phyloP scores from a whole-genome alignment of 140 eudicot species.

The Stevia rebaudiana region DNA sequence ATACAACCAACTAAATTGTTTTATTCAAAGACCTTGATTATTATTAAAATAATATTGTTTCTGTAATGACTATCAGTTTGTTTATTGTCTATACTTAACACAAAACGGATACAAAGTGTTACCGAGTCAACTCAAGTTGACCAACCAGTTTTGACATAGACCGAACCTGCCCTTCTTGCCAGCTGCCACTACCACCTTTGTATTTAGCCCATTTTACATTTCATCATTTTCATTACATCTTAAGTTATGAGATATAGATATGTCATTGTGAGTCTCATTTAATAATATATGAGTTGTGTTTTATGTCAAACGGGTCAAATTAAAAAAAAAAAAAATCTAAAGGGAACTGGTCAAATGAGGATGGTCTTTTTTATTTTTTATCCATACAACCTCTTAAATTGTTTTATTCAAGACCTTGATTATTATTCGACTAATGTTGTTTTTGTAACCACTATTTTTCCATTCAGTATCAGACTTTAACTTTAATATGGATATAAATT shows the following conservation, averaged over 20 bases:
- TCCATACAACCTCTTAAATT: not conserved
- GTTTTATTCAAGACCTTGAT: not conserved
- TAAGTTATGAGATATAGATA: too few relatives aligned
- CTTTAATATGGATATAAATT: not conserved
- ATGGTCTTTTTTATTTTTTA: not conserved
- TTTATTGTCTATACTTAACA: too few relatives aligned
- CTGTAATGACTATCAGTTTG: too few relatives aligned
- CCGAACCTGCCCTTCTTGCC: too few relatives aligned
- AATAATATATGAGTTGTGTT: slow-evolving; percentile 3
- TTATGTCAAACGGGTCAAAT: not conserved
- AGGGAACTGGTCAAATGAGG: not conserved
- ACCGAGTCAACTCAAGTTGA: too few relatives aligned
- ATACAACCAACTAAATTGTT: not conserved
- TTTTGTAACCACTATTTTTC: too few relatives aligned
- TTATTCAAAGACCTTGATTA: not conserved
- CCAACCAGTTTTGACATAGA: too few relatives aligned
- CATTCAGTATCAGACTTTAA: not conserved
- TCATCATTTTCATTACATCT: too few relatives aligned
- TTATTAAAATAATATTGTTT: not conserved
- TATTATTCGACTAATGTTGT: not conserved
- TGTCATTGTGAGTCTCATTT: too few relatives aligned
- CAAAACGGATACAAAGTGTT: too few relatives aligned
- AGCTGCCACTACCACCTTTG: too few relatives aligned
- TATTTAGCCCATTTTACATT: too few relatives aligned
- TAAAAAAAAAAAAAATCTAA: not conserved